Base-by-base conservation (phyloP, 352 stramenopile species). In the Phytopythium boreale region DNA sequence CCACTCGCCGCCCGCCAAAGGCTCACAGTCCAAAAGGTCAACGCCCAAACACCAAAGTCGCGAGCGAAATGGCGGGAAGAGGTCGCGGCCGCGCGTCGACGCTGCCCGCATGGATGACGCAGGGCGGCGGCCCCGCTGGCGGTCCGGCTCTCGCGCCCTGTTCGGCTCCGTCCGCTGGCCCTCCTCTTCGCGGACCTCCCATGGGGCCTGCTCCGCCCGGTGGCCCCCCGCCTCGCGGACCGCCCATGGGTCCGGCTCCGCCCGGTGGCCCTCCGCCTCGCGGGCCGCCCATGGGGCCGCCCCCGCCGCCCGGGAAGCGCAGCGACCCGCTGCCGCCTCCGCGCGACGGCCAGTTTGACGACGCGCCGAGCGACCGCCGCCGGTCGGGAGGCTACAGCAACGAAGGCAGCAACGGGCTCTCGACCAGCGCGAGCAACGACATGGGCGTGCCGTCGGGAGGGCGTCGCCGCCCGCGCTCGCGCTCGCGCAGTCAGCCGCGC, bases 61-160 rank as follows among this genome's bases (percentile, higher is more conserved):
- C 27, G 12, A 49, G 43, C 17, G 22, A 34, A 19, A 53, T 95
- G 87, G 82, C 84, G 56, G 87, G 87, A 77, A 75, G 85, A 78
- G 87, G 86, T 75, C 84, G 86, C 27, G 86, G 87, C 56, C 80
- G 84, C 37, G 66, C 76, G 17, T 82, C 72, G 24, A 95, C 87
- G 70, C 67, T 95, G 52, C 87, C 87, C 8, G 87, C 87, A 36
- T 95, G 87, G 87, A 95, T 95, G 87, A 95, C 84, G 61, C 91
- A 93, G 71, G 47, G 63, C 36, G 72, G 74, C 46, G 39, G 41
- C n/a, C 19, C 59, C 31, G 24, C 61, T 64, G 15, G 56, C 57
- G 36, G 39, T 1, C n/a, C 14, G 6, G 43, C 43, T 0, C 53
- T 69, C 19, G 49, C 65, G 27, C 34, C 61, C 34, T 19, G 55